Evolutionary conservation across 2,329 filamentous ascomycete genomes (phyloP), one percentile per base, ranked within the genome.

Genomic region (Verticillium dahliae): DNA sequence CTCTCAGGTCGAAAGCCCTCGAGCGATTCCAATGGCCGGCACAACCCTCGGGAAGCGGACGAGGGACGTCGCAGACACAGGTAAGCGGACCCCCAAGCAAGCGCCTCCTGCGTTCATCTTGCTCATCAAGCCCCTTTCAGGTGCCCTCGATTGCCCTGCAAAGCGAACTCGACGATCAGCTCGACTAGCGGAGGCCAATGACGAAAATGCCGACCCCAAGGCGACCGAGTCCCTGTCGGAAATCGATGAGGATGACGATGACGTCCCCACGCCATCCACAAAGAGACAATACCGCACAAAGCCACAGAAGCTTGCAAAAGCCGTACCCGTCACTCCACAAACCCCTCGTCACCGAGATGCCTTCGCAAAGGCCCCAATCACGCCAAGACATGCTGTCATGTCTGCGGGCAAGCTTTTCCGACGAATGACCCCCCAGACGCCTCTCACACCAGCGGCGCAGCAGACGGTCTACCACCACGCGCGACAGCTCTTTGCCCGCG

Each of bases 381-480:
- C 94, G 5, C 94, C 94, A 54, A 87, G 91, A 62, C 92, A 96
- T 73, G 86, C 91, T 61, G 88, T 97, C 62, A 89, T 91, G 77
- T 86, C 93, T 13, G 84, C 85, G 39, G 90, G 88, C 65, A 90
- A 86, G 70, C 81, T 91, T 39, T 84, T 89, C 69, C 93, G 91
- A 66, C 90, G 93, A 61, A 80, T 89, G 68, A 96, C 92, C 52
- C 90, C 90, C 22, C 86, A 89, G 66, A 91, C 91, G 13, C 89
- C 89, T 11, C 78, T 83, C 38, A 90, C 90, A 6, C 90, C 91
- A 13, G 84, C 85, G 34, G 79, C 85, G 11, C 78, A 84, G 27
- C 86, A 88, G 60, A 95, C 92, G 0, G 81, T 97, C 41, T 98
- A 97, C 74, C 92, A 95, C 65, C 83, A 88, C 63, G 95, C 92